Base-by-base conservation (phyloP, 2,329 filamentous ascomycete genomes). In the Scorias spongiosa region DNA sequence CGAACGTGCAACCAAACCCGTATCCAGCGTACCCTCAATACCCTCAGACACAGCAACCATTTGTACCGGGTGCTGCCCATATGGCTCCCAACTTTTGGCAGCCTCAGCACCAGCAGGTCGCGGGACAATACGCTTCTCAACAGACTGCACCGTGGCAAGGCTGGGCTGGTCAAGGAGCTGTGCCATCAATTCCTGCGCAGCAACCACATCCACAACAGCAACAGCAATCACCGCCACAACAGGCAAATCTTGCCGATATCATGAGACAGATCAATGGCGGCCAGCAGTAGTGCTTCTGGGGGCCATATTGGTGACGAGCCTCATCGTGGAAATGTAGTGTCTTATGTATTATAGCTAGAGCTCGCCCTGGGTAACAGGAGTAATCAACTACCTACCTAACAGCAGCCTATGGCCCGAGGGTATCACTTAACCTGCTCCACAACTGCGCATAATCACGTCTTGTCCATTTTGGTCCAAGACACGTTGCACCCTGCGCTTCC, bases 41-140 rank as follows among this genome's bases (percentile, higher is more conserved):
- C 12, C 29, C 38, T 18, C 44, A 48, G 14, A 54, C 55, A 32
- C 54, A 57, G 40, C 54, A 57, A 40, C 56, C 60, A 39, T 49
- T 54, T 41, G 51, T 42, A 9, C 51, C 57, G 2, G 48, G 54
- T 9, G 55, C 56, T 4, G 49, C 57, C 8, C 62, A 59, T 46
- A 51, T 57, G 36, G 63, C 63, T 42, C 58, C 59, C 14, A 49
- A 52, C 8, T 58, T 57, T 48, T 60, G 51, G 44, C 49, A 48
- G 7, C 7, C 20, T 26, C 20, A 26, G 40, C 44, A 49, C 26
- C 54, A 54, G 40, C 48, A 50, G 40, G 38, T 17, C 10, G 43
- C 45, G 39, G 39, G 20, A 29, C 11, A 9, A n/a, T 45, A 48
- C 18, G 39, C 36, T 18, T 49, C 45, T 12, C 49, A 49, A 39